Evolutionary conservation across 306 rosid species (phyloP), one percentile per base, ranked within the genome.

Genomic region (Glycine tomentella): DNA sequence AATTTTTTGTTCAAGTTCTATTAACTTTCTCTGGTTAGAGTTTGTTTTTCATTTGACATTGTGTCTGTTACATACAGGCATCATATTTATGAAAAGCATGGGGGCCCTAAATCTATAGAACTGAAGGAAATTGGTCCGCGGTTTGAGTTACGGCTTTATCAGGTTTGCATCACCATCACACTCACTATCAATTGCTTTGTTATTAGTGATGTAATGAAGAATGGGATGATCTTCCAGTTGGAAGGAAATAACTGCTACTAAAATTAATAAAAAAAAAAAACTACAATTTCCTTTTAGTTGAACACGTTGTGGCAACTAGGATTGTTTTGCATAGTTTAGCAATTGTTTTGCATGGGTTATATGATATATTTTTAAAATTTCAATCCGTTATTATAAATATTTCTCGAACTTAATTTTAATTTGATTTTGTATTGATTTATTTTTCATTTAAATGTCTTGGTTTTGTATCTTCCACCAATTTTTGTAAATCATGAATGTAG

Each of bases 121-220:
- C 88, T 95, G 78, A 90, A 95, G 85, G 98, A 95, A 88, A 81
- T 95, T 16, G 99, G 99, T 83, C 99, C 99, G n/a, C 91, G 99
- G 17, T 95, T 91, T 89, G 99, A 95, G 76, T 77, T 93, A 82
- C 89, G 92, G 34, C 86, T 86, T 83, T 93, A 81, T 69, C 87
- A 91, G 98, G 99, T 93, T 75, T 79, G 83, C 38, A 58, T 36
- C 74, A 6, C 80, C 48, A 48, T 84, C 77, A 63, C 9, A 69
- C 49, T 78, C 73, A 17, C 62, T 72, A n/a, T 50, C 12, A 33
- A 6, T 74, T 68, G 76, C 31, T 80, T 75, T 62, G n/a, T 68
- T 44, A 14, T 53, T 40, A 10, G 20, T 40, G 20, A 20, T 20
- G 20, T 20, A 20, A 1, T 20, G 20, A 20, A 20, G 20, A 20